These are phyloP conservation scores for Solanum pinnatisectum DNA, from an alignment of 257 asterid species.

Conservation along the genomic window DNA sequence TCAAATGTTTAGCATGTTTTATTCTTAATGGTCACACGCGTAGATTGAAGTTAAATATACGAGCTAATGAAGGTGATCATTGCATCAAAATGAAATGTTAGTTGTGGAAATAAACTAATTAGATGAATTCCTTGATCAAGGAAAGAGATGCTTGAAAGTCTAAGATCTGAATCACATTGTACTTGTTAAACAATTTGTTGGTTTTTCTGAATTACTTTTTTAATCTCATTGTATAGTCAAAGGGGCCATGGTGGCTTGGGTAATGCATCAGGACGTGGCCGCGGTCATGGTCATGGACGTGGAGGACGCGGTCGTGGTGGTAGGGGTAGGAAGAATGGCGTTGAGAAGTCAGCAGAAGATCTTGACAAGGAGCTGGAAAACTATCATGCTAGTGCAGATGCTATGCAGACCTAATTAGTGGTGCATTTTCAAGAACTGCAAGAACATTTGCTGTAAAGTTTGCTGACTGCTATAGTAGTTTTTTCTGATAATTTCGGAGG, in stretches of 20 bases:
- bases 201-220: neutral
- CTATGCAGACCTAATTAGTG: neutral
- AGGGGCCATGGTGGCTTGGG: conserved; percentile 33
- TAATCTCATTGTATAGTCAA: conserved; percentile 7
- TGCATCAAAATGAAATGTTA: neutral
- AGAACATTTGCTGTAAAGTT: conserved; percentile 3
- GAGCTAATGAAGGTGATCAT: neutral
- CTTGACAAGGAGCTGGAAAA: conserved; percentile 68
- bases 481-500: neutral
- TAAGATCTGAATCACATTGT: neutral
- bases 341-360: conserved; percentile 53
- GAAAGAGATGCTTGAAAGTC: neutral
- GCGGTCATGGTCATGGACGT: conserved; percentile 16
- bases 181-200: neutral
- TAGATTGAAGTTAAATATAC: neutral
- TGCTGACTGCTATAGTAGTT: neutral
- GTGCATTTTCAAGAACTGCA: neutral
- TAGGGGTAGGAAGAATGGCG: conserved; percentile 28
- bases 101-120: neutral
- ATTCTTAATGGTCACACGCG: neutral
- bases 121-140: neutral
- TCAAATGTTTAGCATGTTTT: neutral
- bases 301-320: conserved; percentile 43
- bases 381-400: conserved; percentile 47
- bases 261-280: conserved; percentile 14